Conservation (phyloP, 495 filamentous ascomycete genomes). For the Penicillium pulvis region DNA sequence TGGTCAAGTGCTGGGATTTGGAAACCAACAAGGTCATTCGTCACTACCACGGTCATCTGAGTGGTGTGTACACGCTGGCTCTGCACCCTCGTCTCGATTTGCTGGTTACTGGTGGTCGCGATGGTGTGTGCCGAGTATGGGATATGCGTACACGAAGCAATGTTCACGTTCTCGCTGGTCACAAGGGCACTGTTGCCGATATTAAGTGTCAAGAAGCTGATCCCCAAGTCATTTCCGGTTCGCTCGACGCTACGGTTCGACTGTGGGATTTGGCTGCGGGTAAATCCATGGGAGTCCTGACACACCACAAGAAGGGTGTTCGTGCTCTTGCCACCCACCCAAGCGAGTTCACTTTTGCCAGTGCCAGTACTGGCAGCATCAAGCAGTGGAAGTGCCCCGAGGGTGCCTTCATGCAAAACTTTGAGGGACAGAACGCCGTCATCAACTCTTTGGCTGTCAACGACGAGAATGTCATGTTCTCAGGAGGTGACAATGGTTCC, state of each 20-base stretch:
- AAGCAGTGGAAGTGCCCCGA: conserved; percentile 99
- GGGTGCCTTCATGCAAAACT: conserved; percentile 99
- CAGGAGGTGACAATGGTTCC: conserved; percentile 92
- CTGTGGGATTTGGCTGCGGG: conserved; percentile 97
- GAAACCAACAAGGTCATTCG: conserved; percentile 98
- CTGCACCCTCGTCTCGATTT: conserved; percentile 94
- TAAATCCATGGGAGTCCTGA: conserved; percentile 93
- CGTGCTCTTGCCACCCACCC: conserved; percentile 85
- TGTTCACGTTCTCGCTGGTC: conserved; percentile 88
- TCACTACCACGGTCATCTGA: conserved; percentile 97
- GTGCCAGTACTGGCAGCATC: conserved; percentile 86
- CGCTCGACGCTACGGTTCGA: conserved; percentile 87
- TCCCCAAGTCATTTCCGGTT: conserved; percentile 90
- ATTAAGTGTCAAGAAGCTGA: conserved; percentile 95
- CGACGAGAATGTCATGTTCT: conserved; percentile 92
- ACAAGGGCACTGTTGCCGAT: conserved; percentile 85
- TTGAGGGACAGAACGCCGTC: conserved; percentile 93
- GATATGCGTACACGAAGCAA: conserved; percentile 97
- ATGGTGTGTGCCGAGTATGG: conserved; percentile 94
- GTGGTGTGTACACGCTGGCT: conserved; percentile 89
- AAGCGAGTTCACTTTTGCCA: conserved; percentile 94
- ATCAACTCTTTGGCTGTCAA: conserved; percentile 95
- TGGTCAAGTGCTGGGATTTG: conserved; percentile 99
- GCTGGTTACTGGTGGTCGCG: conserved; percentile 90
- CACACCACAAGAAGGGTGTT: conserved; percentile 98